Evolutionary conservation across 2,329 filamentous ascomycete genomes (phyloP).

Genomic region (Zymoseptoria tritici): DNA sequence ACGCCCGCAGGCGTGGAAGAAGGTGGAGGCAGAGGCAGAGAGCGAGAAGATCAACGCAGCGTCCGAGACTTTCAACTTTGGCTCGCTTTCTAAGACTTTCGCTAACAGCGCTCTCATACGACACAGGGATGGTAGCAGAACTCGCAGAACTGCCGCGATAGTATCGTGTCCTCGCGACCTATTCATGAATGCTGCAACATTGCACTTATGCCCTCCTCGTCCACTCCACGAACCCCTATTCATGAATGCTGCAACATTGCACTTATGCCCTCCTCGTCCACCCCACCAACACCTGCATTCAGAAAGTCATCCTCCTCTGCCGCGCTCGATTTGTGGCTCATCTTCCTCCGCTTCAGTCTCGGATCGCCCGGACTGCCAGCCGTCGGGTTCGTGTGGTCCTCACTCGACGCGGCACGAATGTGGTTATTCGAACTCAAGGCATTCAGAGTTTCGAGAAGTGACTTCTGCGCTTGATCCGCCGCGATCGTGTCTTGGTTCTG

Average conservation of each 20-base stretch:
- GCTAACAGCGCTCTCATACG: no score
- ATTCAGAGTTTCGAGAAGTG: constrained; percentile 21
- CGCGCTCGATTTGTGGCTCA: constrained; percentile 21
- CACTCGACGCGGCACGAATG: constrained; percentile 9
- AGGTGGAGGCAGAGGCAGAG: no score
- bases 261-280: constrained; percentile 29
- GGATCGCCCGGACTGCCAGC: constrained; percentile 22
- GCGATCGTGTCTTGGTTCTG: constrained; percentile 4
- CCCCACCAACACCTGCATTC: constrained; percentile 19
- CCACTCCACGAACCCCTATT: constrained; percentile 20
- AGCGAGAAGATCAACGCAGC: no score
- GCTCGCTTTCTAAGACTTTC: no score
- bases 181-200: constrained; percentile 20
- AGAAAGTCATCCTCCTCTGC: constrained; percentile 28
- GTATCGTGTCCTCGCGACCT: no score
- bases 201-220: constrained; percentile 29
- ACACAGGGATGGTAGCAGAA: no score
- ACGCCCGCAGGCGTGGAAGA: no score
- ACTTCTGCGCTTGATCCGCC: constrained; percentile 14
- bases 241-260: constrained; percentile 23
- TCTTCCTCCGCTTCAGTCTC: constrained; percentile 30
- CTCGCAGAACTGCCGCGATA: no score
- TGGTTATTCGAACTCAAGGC: constrained; percentile 17
- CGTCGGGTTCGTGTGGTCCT: constrained; percentile 9
- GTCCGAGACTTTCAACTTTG: no score